Base-by-base conservation (phyloP, 1,139 yeast genomes). In the Yamadazyma epiphylla region DNA sequence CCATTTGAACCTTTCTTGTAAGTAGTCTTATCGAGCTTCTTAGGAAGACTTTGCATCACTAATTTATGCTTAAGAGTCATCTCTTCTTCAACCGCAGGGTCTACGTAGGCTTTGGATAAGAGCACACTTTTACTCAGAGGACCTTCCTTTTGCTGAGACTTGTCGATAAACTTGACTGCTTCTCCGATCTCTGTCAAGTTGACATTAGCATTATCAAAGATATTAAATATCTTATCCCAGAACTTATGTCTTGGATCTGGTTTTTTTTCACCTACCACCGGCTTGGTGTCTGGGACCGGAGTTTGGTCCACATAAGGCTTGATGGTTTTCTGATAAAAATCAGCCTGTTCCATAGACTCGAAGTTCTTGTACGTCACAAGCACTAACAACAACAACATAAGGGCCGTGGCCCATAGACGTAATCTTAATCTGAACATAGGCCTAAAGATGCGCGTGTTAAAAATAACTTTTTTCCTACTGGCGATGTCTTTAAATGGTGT, bases 1-100 rank as follows among this genome's bases (percentile, higher is more conserved):
- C 71, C 71, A 24, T 36, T 49, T 1, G 61, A 43, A 6, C 45
- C 53, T 24, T 48, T 38, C 13, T 45, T 49, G 37, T 53, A 63
- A 2, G 59, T 51, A 0, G 53, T 26, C 5, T 39, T 40, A 3
- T 57, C 44, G n/a, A 60, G 37, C 17, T 44, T 39, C 4, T 36
- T 32, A 0, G 70, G 69, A 15, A 64, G 41, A 15, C 44, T 41
- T 5, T 38, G 28, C 21, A 56, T 38, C 2, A 60, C 45, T 4
- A 40, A 34, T 4, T 35, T 23, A 37, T 64, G 69, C 27, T 57
- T 58, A 6, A 24, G 19, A 27, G 41, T 48, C 16, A 64, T 35
- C 28, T 58, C 58, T 3, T 46, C 31, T 5, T 51, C 31, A 6
- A 51, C 48, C 4, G 47, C 51, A 4, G 48, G 53, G 0, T 54